Conservation (phyloP, 805 yeast genomes). For the Blastobotrys americana region DNA sequence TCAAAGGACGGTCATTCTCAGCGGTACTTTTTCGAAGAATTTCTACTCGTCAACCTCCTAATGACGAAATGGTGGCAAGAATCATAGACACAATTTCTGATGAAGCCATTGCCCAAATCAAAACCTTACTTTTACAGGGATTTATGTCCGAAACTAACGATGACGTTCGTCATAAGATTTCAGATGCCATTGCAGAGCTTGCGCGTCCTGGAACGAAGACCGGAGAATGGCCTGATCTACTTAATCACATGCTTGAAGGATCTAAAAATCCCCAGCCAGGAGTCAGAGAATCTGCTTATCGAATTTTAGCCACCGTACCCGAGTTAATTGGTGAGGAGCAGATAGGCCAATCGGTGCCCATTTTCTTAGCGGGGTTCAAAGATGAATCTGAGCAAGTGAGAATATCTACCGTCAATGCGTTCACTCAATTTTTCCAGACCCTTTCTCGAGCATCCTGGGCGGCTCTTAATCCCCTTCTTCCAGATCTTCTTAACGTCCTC, state of each 20-base stretch:
- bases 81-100: slow-evolving; percentile 64
- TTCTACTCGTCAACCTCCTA: slow-evolving; percentile 71
- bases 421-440: slow-evolving; percentile 78
- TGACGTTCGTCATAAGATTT: slow-evolving; percentile 81
- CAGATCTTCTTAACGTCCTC: slow-evolving; percentile 74
- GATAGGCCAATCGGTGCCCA: slow-evolving; percentile 47
- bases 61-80: slow-evolving; percentile 55
- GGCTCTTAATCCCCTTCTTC: slow-evolving; percentile 67
- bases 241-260: slow-evolving; percentile 69
- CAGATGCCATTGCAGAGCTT: slow-evolving; percentile 91
- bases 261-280: slow-evolving; percentile 48
- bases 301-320: slow-evolving; percentile 82
- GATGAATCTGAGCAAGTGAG: slow-evolving; percentile 78
- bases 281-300: slow-evolving; percentile 82
- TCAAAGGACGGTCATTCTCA: slow-evolving; percentile 54
- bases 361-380: slow-evolving; percentile 74
- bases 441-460: slow-evolving; percentile 78
- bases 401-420: slow-evolving; percentile 86
- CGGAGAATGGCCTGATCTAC: slow-evolving; percentile 71
- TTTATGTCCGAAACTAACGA: slow-evolving; percentile 55
- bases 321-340: slow-evolving; percentile 58
- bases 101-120: slow-evolving; percentile 53
- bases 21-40: slow-evolving; percentile 87
- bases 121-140: slow-evolving; percentile 62
- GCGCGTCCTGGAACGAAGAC: slow-evolving; percentile 44